Base-by-base conservation (phyloP, 306 rosid genomes). In the Quercus bicolor region DNA sequence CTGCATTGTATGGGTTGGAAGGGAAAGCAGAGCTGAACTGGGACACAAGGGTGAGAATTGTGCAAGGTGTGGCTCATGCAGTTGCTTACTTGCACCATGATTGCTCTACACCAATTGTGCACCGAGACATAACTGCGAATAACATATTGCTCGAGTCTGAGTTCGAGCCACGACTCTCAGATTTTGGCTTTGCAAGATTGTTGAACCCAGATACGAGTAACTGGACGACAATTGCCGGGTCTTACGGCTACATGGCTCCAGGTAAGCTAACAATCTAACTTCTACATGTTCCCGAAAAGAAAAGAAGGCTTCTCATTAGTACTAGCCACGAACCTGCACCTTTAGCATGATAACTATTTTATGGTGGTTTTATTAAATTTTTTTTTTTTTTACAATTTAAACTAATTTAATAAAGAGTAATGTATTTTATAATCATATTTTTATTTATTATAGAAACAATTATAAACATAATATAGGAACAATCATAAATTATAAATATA, bases 221-320 rank as follows among this genome's bases (percentile, higher is more conserved):
- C 45, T 92, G 95, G 93, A 83, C 93, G 45, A 76, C 86, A 1
- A 72, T 87, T 68, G 92, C 93, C 37, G 93, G 97, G 57, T 86
- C 97, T 40, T 88, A 81, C 54, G 97, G 97, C 68, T 92, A 92
- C 88, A 90, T 90, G 95, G 97, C 97, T 77, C 95, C 93, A 72
- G 95, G 97, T 90, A 88, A 29, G 15, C 16, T 68, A 12, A n/a
- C 24, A 28, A 53, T 79, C 9, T 48, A 74, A 16, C 24, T n/a
- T 24, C 2, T 62, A 16, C 61, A 21, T 14, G 37, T 20, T 24
- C 9, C 37, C 37, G 5, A 33, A 33, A 33, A 33, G 1, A 5
- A 5, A 26, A 14, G 28, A 24, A 61, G 6, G 37, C 37, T 33
- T 33, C 37, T 26, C 28, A 26, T 26, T 26, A 26, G 28, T 26